These are phyloP conservation scores for Nicotiana undulata DNA, from an alignment of 257 asterid genomes.

Conservation along the genomic window DNA sequence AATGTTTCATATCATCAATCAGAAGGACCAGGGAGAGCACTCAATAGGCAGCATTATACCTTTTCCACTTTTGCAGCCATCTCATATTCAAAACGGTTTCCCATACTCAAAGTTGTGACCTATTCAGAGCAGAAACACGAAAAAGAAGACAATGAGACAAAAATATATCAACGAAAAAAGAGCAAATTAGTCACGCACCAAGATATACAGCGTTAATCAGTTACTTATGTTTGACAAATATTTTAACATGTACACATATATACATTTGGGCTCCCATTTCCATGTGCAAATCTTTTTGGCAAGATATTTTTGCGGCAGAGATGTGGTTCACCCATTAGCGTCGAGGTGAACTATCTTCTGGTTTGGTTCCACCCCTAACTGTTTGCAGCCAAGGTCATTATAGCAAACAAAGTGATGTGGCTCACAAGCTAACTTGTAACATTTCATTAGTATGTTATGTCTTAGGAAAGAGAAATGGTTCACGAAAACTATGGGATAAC, in stretches of 20 bases:
- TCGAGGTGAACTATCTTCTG: neutral
- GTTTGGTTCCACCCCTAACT: neutral
- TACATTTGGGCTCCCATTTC: neutral
- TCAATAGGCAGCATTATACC: slow-evolving; percentile 30
- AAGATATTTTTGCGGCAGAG: neutral
- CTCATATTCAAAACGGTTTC: slow-evolving; percentile 69
- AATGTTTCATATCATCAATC: neutral
- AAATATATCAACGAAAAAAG: neutral
- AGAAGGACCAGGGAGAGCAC: slow-evolving; percentile 12
- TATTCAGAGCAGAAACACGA: slow-evolving; percentile 22
- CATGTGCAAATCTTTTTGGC: neutral
- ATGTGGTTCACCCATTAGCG: neutral
- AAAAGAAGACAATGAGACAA: slow-evolving; percentile 11
- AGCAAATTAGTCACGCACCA: neutral
- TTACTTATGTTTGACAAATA: neutral
- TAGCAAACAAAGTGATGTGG: neutral
- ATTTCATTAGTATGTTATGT: neutral
- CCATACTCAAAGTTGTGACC: slow-evolving; percentile 85
- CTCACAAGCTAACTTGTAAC: neutral
- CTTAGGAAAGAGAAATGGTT: neutral
- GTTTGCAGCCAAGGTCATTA: neutral
- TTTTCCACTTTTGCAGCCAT: slow-evolving; percentile 93
- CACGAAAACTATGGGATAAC: neutral
- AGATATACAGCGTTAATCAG: neutral
- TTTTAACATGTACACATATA: neutral